These are phyloP conservation scores for Panicum hallii DNA, from an alignment of 202 grass and related monocot species.

Conservation along the genomic window DNA sequence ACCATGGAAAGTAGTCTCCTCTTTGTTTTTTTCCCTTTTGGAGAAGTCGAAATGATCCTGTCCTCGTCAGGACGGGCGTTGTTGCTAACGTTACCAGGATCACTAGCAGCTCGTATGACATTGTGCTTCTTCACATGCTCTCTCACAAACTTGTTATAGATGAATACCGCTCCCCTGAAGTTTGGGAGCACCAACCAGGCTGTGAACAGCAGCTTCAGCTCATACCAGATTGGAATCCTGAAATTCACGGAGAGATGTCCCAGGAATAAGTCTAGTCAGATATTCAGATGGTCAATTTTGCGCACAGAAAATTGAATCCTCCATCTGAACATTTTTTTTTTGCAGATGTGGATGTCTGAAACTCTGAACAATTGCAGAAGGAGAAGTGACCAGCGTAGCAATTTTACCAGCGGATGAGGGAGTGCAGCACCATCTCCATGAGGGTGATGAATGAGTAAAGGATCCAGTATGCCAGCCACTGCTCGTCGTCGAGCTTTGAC, in stretches of 20 bases:
- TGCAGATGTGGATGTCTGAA: not conserved
- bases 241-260: not conserved
- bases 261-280: not conserved
- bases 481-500: conserved; percentile 84
- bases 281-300: not conserved
- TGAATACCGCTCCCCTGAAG: conserved; percentile 86
- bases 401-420: conserved; percentile 79
- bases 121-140: conserved; percentile 65
- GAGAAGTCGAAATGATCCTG: not conserved
- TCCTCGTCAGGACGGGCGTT: not conserved
- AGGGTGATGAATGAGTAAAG: conserved; percentile 91
- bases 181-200: conserved; percentile 91
- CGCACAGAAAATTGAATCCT: not conserved
- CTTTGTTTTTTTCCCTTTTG: conserved; percentile 42
- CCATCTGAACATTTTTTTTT: not conserved
- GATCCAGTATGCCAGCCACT: conserved; percentile 98
- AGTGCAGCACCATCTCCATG: conserved; percentile 79
- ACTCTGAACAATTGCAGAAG: not conserved
- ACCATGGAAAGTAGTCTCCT: conserved; percentile 47
- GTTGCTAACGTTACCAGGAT: no score
- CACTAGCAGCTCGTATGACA: not conserved
- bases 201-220: conserved; percentile 76
- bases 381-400: not conserved
- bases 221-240: conserved; percentile 91
- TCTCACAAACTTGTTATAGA: conserved; percentile 88